Base-by-base conservation (phyloP, 768 basidiomycete genomes). In the Leccinum variicolor region DNA sequence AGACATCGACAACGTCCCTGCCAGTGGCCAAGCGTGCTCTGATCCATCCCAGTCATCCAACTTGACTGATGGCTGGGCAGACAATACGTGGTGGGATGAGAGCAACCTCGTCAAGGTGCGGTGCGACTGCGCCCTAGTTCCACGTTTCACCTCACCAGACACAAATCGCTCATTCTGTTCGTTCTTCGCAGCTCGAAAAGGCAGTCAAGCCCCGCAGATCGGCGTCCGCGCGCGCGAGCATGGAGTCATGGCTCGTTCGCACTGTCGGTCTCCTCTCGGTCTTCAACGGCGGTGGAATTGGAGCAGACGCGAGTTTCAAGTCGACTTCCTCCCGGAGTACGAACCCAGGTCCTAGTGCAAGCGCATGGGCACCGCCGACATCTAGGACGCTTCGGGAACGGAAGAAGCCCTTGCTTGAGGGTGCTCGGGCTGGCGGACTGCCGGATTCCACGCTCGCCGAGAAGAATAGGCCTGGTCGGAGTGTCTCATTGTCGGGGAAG, bases 61-160 rank as follows among this genome's bases (percentile, higher is more conserved):
- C 31, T 39, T 1, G 21, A 47, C 7, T 8, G 54, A 52, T 21
- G 53, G 21, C 9, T 66, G 64, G 57, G 75, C 80, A n/a, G 74
- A 83, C 36, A 63, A 63, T 0, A 63, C 66, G 8, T 92, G 90
- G 89, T 93, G 91, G 90, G 73, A 61, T 51, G 54, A 79, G 6
- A 77, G 80, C 15, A 87, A 88, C 54, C 77, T 92, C 6, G 59
- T 66, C 26, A 80, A 85, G 75, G 89, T 89, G 23, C 7, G 52
- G 15, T 14, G 19, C 17, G 3, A 9, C 3, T 17, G 5, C 13
- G 3, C 6, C 21, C 19, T 55, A 13, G 28, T 55, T 21, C n/a
- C 4, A 28, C 14, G 1, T n/a, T 26, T 59, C 5, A 31, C 26
- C 2, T 26, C 33, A 29, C 19, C 2, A 6, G 10, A 41, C 9